Percentiles rank a stretch among this genome's conserved stretches.
These are phyloP conservation scores for Pichia nanzhaoensis DNA, from an alignment of 805 yeast genomes.

Conservation along the genomic window DNA sequence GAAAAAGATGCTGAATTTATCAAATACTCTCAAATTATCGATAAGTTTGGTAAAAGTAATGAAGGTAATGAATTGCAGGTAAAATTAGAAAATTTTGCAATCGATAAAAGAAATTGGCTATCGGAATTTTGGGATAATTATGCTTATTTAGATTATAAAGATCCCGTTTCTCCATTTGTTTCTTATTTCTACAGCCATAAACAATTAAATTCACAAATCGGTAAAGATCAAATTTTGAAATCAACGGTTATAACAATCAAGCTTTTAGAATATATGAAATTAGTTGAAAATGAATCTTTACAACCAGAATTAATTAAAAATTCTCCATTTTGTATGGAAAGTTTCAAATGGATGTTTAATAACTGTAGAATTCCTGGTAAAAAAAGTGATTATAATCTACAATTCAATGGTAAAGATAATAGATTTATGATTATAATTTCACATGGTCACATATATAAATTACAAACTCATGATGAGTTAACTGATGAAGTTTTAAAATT, in stretches of 20 bases:
- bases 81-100: slow-evolving; percentile 53
- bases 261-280: slow-evolving; percentile 58
- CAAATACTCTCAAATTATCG: slow-evolving; percentile 48
- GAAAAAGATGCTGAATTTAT: slow-evolving; percentile 35
- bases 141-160: slow-evolving; percentile 85
- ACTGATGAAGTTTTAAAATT: slow-evolving; percentile 39
- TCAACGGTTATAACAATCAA: slow-evolving; percentile 70
- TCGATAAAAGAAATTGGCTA: slow-evolving; percentile 73
- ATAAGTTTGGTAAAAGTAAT: slow-evolving; percentile 50
- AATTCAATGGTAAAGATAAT: slow-evolving; percentile 39
- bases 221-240: slow-evolving; percentile 59
- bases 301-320: slow-evolving; percentile 76
- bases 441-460: slow-evolving; percentile 76
- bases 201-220: slow-evolving; percentile 52
- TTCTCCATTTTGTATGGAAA: slow-evolving; percentile 87
- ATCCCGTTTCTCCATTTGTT: slow-evolving; percentile 91
- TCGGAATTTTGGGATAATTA: slow-evolving; percentile 90
- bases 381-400: slow-evolving; percentile 55
- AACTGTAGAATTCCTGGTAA: slow-evolving; percentile 73
- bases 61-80: slow-evolving; percentile 69
- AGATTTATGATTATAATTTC: slow-evolving; percentile 66
- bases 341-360: slow-evolving; percentile 87
- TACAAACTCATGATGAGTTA: slow-evolving; percentile 46
- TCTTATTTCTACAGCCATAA: slow-evolving; percentile 85
- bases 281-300: slow-evolving; percentile 63